Evolutionary conservation across 1,284 basidiomycete species (phyloP), one percentile per base, ranked within the genome.

Genomic region (Pisolithus thermaeus): DNA sequence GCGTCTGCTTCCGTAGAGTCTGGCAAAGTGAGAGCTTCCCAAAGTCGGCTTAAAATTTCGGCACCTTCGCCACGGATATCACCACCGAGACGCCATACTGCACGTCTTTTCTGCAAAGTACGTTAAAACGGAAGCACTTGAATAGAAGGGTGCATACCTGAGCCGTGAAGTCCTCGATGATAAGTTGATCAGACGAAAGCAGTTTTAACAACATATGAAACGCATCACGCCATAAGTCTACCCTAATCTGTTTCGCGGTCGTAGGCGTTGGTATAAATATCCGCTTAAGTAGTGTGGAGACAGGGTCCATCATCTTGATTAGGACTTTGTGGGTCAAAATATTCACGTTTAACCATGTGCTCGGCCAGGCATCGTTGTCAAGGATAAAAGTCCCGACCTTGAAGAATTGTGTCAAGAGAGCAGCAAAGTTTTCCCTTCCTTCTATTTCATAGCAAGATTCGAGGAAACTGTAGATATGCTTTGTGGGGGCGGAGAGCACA

Each of bases 1-100:
- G 77, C 67, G 54, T 81, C 79, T 7, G 73, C 73, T 48, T 81
- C 79, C 3, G 75, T 74, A 27, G 69, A 72, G 54, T 88, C 82
- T 2, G 83, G 80, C 80, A 85, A 87, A 5, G 88, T 90, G 23
- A 98, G 79, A 3, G 91, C 83, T 60, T 91, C 84, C 96, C 96
- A 99, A 2, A 97, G 72, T 50, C 80, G 82, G 28, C 88, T 70
- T 50, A 98, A 71, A 52, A 97, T 85, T n/a, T 81, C 75, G 1
- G 94, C 90, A 9, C 94, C 95, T 67, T 96, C 90, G 14, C 92
- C 93, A 32, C 96, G 82, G 60, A 97, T 84, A 69, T 99, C 96
- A 16, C 95, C 95, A 3, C 91, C 92, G 14, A 98, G 79, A 42
- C 93, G 83, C 96, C 96, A 98, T 14, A 97, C 92, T 1, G 94